A percentile compares a stretch with the other conserved stretches of the same genome.
phyloP scores from a whole-genome alignment of 148 eudicot species.

The Rhododendron molle region DNA sequence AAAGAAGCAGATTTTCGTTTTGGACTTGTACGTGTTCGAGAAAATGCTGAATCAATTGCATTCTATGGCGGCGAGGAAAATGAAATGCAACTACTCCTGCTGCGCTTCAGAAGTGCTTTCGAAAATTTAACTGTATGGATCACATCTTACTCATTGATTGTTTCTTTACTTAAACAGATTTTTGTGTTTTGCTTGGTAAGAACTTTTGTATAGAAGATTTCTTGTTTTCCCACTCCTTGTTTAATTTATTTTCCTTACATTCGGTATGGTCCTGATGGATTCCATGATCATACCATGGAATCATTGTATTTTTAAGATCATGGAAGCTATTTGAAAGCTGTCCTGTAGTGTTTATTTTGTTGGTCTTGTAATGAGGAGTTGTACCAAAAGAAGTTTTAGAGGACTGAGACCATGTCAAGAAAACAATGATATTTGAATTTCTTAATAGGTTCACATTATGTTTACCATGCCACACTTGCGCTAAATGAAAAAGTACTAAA shows the following conservation, averaged over 20 bases:
- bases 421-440: neutral
- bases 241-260: neutral
- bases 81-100: constrained; percentile 74
- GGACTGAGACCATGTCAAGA: neutral
- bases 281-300: neutral
- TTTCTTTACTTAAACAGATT: neutral
- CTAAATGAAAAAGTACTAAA: neutral
- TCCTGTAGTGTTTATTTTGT: neutral
- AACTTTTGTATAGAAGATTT: neutral
- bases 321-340: neutral
- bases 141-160: neutral
- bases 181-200: neutral
- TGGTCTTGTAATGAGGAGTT: neutral
- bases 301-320: neutral
- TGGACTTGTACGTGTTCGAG: constrained; percentile 90
- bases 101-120: constrained; percentile 80
- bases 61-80: constrained; percentile 89
- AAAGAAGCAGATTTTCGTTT: constrained; percentile 94
- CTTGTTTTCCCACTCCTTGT: neutral
- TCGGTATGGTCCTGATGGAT: neutral
- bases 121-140: constrained; percentile 69
- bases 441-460: neutral
- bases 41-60: constrained; percentile 97
- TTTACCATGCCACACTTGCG: neutral
- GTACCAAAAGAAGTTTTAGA: neutral